These are phyloP conservation scores for Acer saccharum DNA, from an alignment of 345 rosid genomes.

Conservation along the genomic window DNA sequence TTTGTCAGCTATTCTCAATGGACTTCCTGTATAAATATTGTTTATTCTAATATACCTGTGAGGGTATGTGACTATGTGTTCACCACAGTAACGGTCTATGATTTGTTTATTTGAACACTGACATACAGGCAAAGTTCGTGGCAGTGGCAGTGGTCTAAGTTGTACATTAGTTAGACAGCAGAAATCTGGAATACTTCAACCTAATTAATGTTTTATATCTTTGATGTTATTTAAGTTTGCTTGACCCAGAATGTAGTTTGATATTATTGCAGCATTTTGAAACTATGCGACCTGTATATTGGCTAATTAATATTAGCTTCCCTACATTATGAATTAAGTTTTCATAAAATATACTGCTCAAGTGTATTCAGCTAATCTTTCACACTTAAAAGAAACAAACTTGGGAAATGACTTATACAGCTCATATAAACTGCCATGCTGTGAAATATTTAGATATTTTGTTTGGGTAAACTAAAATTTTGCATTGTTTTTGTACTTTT, in stretches of 20 bases:
- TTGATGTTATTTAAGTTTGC: neutral
- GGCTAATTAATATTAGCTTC: neutral
- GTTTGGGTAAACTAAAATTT: neutral
- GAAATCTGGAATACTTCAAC: neutral
- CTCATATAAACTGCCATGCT: neutral
- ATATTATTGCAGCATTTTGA: neutral
- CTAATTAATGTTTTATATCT: neutral
- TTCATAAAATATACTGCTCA: neutral
- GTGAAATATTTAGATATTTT: neutral
- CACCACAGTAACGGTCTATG: neutral
- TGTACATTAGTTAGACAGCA: neutral
- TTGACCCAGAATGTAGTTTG: neutral
- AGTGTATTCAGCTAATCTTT: neutral
- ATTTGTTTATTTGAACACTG: neutral
- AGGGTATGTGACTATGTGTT: neutral
- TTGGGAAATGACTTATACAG: neutral
- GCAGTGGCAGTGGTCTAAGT: neutral
- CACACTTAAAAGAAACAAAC: neutral
- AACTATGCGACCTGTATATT: neutral
- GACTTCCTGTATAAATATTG: neutral
- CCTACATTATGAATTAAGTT: neutral
- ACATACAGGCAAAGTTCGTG: neutral
- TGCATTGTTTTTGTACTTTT: conserved; percentile 29
- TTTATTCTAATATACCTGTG: neutral
- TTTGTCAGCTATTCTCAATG: too few species aligned